Evolutionary conservation across 768 basidiomycete genomes (phyloP), one percentile per base, ranked within the genome.

Genomic region (Rhizopogon sp.): DNA sequence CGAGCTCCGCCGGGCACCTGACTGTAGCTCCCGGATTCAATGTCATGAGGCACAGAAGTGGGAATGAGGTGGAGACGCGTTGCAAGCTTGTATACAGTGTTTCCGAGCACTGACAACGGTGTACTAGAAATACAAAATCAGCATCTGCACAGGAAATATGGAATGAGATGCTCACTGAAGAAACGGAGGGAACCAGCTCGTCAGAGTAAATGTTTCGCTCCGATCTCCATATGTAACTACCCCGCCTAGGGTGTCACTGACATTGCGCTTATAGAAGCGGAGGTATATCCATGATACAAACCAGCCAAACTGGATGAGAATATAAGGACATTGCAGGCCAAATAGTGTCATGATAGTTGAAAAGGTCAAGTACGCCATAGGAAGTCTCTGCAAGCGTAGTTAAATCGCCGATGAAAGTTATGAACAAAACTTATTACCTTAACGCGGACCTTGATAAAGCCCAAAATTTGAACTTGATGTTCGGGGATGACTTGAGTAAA

Each of bases 271-370:
- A 79, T 98, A 93, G 77, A 99, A 98, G 39, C 97, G 85, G 35
- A 99, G 81, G 72, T 97, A 99, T 52, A 91, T 79, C 90, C 93
- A 99, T 33, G 89, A 82, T 7, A 94, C 90, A 54, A 97, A 88
- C 93, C 96, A 99, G n/a, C 96, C 97, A 68, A 98, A 99, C 66
- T 99, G 97, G 59, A 98, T 94, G 65, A 94, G 74, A 50, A 95
- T 92, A 76, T 84, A 96, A 14, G 93, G 93, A 55, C 84, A 87
- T 67, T 93, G 93, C 73, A 87, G 87, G 20, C 93, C 93, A 43
- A 93, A 56, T 46, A 96, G 60, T 58, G 85, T 88, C 73, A 93
- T 76, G 28, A 97, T 79, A 56, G 89, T 93, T 9, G 95, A 98
- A 54, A 98, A 71, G 1, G 90, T 88, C 56, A 98, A 79, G 71